Evolutionary conservation across 2,329 filamentous ascomycete species (phyloP).

Genomic region (Pseudogymnoascus sp.): DNA sequence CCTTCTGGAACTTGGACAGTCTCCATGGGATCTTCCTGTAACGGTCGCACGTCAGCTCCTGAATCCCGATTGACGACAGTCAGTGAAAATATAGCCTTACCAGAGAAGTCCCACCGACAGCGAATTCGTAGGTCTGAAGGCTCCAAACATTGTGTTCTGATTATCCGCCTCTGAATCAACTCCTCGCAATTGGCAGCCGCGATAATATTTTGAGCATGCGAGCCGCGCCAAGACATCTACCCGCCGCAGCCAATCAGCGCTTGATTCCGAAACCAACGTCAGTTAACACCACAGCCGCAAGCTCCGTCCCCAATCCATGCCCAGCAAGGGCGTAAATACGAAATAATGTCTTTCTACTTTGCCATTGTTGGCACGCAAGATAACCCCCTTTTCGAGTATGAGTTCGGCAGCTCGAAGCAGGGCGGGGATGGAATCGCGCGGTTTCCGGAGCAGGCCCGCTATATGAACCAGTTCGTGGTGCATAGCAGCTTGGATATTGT

Average conservation of each 20-base stretch:
- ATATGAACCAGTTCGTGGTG: conserved; percentile 96
- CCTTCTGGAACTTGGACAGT: conserved; percentile 84
- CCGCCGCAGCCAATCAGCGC: conserved; percentile 21
- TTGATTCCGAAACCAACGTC: conserved; percentile 11
- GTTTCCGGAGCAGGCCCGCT: conserved; percentile 80
- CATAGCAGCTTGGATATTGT: conserved; percentile 91
- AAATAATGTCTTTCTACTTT: conserved; percentile 94
- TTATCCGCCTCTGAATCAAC: conserved; percentile 7
- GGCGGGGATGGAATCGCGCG: conserved; percentile 88
- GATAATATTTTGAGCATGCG: conserved; percentile 11
- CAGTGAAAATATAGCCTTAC: conserved; percentile 37
- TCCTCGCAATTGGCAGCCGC: neutral
- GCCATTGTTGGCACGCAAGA: conserved; percentile 92
- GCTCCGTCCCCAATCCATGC: conserved; percentile 16
- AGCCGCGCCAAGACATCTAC: conserved; percentile 21
- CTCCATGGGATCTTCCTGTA: conserved; percentile 91
- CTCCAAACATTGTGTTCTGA: conserved; percentile 63
- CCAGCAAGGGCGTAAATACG: conserved; percentile 18
- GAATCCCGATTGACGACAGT: conserved; percentile 6
- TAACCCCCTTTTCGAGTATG: conserved; percentile 92
- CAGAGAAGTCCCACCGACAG: conserved; percentile 77
- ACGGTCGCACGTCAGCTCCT: conserved; percentile 19
- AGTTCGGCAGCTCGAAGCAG: conserved; percentile 93
- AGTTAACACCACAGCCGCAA: conserved; percentile 7
- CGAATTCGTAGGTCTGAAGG: conserved; percentile 71